Conservation (phyloP, 441 rosid genomes). For the Populus hybrid region DNA sequence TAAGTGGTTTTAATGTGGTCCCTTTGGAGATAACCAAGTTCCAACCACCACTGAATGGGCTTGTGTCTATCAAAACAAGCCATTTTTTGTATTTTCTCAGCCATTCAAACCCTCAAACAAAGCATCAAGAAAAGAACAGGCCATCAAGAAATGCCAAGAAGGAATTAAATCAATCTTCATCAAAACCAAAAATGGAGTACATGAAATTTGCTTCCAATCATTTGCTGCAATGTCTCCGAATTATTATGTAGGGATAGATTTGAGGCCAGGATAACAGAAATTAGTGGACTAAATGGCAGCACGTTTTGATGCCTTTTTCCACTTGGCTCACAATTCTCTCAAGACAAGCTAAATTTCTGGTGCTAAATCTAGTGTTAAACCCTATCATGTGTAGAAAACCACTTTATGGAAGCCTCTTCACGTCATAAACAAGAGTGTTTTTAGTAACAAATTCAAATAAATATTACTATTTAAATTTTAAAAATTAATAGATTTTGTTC, state of each 20-base stretch:
- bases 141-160: conserved; percentile 19
- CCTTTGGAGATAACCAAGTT: conserved; percentile 27
- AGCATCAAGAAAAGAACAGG: background rate
- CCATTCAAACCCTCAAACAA: conserved; percentile 7
- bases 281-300: conserved; percentile 23
- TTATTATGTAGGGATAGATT: background rate
- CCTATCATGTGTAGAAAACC: background rate
- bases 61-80: conserved; percentile 21
- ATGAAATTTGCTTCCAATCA: conserved; percentile 30
- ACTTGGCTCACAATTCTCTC: conserved; percentile 7
- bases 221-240: conserved; percentile 11
- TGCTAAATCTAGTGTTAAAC: background rate
- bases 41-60: conserved; percentile 23
- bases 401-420: too few species aligned
- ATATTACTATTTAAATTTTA: too few species aligned
- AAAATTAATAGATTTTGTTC: too few species aligned
- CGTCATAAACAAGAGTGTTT: too few species aligned
- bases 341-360: background rate
- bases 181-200: conserved; percentile 9
- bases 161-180: conserved; percentile 33
- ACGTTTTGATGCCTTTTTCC: conserved; percentile 20
- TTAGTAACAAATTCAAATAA: too few species aligned
- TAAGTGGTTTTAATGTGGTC: conserved; percentile 25
- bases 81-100: conserved; percentile 25
- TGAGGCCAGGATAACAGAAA: background rate